Base-by-base conservation (phyloP, 2,329 filamentous ascomycete genomes). In the Macrophomina pseudophaseolina region DNA sequence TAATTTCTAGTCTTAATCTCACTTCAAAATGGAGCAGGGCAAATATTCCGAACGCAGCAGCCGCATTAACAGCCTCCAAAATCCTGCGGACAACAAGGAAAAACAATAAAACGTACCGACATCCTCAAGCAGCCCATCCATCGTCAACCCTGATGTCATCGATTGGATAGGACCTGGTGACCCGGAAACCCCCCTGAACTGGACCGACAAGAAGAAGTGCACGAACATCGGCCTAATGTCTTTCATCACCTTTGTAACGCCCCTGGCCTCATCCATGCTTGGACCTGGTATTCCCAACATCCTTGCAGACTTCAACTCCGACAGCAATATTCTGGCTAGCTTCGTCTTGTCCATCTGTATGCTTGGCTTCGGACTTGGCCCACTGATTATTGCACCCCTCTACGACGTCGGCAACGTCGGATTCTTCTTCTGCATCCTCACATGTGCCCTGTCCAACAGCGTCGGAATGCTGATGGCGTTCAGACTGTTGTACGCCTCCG, bases 401-500 rank as follows among this genome's bases (percentile, higher is more conserved):
- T 79, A 78, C 69, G 72, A 77, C 65, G 67, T 74, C 33, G 73
- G 71, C 68, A 86, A 83, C 67, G 40, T 84, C 1, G 80, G 82
- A 78, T 86, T 86, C 72, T 72, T 87, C 2, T 65, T 80, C 48
- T 84, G 83, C 80, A 84, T 84, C 69, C 67, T 85, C 6, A 74
- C 76, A 1, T 84, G 77, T 63, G 77, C 73, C 1, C 60, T 75
- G 1, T 74, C 72, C 30, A 73, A 65, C 14, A 75, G 71, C 48
- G 73, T 79, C 71, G 71, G 70, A 52, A 79, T 78, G 77, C 71
- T 80, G 1, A 71, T 79, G 28, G 76, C 69, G 1, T 79, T 79
- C 59, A 75, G 78, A 16, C 72, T 80, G 23, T 67, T 80, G 1
- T 85, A 83, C 73, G 78, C 81, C 66, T 79, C 82, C 4, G 67